phyloP scores from a whole-genome alignment of 495 filamentous ascomycete genomes.

The Cercophora newfieldiana region DNA sequence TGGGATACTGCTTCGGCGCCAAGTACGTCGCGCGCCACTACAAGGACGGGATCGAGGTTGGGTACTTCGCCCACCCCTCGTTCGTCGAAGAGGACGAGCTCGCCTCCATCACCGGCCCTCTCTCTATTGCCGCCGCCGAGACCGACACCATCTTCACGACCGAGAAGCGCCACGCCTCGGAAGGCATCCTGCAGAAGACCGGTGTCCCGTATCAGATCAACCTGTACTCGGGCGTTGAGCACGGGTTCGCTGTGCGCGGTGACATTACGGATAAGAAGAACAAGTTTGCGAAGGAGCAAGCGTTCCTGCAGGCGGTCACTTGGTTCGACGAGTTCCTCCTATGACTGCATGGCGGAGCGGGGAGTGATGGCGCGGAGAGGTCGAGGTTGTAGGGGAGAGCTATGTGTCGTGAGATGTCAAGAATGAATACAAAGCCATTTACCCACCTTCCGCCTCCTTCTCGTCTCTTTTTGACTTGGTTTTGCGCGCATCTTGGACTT shows the following conservation, averaged over 20 bases:
- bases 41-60: constrained; percentile 54
- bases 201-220: constrained; percentile 77
- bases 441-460: too few species aligned
- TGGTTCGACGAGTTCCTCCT: constrained; percentile 68
- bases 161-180: constrained; percentile 63
- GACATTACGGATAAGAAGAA: constrained; percentile 60
- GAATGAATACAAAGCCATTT: too few species aligned
- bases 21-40: constrained; percentile 54
- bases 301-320: constrained; percentile 73
- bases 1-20: constrained; percentile 80
- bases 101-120: constrained; percentile 64
- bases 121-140: constrained; percentile 78
- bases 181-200: constrained; percentile 57
- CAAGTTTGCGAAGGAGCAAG: constrained; percentile 83
- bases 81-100: constrained; percentile 79
- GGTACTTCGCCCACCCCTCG: constrained; percentile 73
- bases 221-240: constrained; percentile 70
- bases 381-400: not conserved
- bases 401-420: too few species aligned
- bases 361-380: not conserved
- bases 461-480: too few species aligned
- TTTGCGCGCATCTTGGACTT: too few species aligned
- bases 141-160: constrained; percentile 77
- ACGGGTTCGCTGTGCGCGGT: constrained; percentile 77
- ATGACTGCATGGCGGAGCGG: constrained; percentile 28